A percentile compares a stretch with the other conserved stretches of the same genome.
phyloP scores from a whole-genome alignment of 352 stramenopile genomes.

The Pilasporangium apinafurcum region DNA sequence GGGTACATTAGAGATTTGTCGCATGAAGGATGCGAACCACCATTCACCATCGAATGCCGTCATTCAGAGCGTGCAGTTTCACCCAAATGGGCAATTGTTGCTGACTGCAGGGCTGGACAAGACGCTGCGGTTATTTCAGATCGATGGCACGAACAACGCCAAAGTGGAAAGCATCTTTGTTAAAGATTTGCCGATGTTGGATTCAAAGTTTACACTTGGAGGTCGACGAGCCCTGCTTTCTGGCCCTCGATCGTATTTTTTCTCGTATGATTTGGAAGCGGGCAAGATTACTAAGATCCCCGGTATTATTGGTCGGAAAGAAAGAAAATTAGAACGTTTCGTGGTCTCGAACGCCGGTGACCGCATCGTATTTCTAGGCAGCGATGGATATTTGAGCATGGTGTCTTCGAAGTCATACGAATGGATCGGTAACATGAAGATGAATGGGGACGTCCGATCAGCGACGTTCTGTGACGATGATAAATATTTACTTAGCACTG shows the following conservation, averaged over 20 bases:
- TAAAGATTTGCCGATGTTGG: conserved; percentile 85
- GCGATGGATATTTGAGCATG: conserved; percentile 94
- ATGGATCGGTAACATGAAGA: conserved; percentile 93
- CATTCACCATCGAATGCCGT: conserved; percentile 78
- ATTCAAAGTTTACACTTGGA: conserved; percentile 77
- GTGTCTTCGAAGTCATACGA: conserved; percentile 90
- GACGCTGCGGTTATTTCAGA: conserved; percentile 89
- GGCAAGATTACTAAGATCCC: conserved; percentile 91
- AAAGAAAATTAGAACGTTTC: conserved; percentile 91
- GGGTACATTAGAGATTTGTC: conserved; percentile 51
- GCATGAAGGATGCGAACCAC: conserved; percentile 91
- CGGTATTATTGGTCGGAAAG: conserved; percentile 80
- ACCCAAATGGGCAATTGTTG: conserved; percentile 83
- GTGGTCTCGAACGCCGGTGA: conserved; percentile 85
- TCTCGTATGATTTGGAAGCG: conserved; percentile 93
- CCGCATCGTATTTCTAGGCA: conserved; percentile 91
- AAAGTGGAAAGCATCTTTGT: conserved; percentile 89
- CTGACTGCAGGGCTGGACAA: conserved; percentile 91
- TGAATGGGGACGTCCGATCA: conserved; percentile 91
- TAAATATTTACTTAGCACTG: conserved; percentile 90
- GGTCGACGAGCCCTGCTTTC: conserved; percentile 87
- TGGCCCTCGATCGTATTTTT: conserved; percentile 94
- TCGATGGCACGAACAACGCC: conserved; percentile 85
- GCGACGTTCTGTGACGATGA: conserved; percentile 91
- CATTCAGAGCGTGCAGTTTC: conserved; percentile 87